Percentiles rank a stretch among this genome's conserved stretches.
Conservation (phyloP, 805 yeast species). For the Geotrichum ghanense region DNA sequence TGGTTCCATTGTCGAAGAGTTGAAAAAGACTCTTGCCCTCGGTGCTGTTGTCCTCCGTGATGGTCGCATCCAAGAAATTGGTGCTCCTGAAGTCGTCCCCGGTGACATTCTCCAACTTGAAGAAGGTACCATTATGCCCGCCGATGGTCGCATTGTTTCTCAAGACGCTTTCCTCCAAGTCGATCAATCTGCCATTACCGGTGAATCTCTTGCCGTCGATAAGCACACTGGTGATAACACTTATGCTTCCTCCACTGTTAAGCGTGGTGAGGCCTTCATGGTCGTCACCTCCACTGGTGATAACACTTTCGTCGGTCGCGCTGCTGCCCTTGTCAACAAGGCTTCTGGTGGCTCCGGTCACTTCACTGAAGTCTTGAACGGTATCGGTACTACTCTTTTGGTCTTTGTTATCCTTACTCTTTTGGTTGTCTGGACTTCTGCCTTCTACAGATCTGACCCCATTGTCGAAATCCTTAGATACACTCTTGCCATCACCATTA, state of each 20-base stretch:
- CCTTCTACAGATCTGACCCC: conserved; percentile 84
- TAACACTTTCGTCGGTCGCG: conserved; percentile 92
- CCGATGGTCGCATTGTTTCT: conserved; percentile 83
- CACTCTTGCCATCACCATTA: conserved; percentile 90
- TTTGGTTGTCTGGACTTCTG: conserved; percentile 82
- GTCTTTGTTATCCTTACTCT: conserved; percentile 81
- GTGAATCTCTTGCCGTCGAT: conserved; percentile 94
- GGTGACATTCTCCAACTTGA: conserved; percentile 90
- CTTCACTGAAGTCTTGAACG: conserved; percentile 94
- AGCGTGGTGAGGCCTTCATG: conserved; percentile 93
- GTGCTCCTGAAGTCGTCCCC: conserved; percentile 81
- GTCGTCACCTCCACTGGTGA: conserved; percentile 92
- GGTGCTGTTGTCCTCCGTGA: conserved; percentile 78
- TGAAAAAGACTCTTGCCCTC: conserved; percentile 90
- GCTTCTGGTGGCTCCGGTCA: conserved; percentile 92
- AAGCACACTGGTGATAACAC: conserved; percentile 78
- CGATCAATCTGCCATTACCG: conserved; percentile 95
- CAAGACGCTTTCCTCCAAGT: conserved; percentile 81
- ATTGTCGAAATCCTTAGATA: conserved; percentile 83
- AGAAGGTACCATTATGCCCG: conserved; percentile 87
- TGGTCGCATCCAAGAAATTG: conserved; percentile 64
- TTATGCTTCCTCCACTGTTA: conserved; percentile 89
- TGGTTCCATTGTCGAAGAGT: conserved; percentile 93
- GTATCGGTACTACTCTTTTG: conserved; percentile 88
- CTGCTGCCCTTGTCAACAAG: conserved; percentile 92